Evolutionary conservation across 2,329 filamentous ascomycete species (phyloP).

Genomic region (Thelonectria rubi): DNA sequence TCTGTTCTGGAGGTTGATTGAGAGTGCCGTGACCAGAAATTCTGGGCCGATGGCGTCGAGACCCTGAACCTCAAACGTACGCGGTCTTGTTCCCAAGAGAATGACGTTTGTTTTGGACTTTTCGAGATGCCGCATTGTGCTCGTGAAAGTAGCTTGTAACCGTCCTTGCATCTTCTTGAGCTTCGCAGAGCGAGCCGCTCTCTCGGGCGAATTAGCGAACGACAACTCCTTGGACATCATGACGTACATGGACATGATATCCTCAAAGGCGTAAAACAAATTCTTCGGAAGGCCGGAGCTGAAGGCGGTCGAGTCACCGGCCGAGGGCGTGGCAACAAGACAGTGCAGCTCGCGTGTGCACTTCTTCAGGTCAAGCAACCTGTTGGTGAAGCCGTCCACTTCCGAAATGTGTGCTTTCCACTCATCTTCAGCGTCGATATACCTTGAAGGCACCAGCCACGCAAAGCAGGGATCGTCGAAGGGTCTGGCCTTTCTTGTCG

Average conservation of each 20-base stretch:
- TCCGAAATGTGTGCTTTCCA: not conserved
- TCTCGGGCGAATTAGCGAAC: not conserved
- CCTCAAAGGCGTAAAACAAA: not conserved
- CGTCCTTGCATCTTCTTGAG: not conserved
- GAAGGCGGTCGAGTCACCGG: not conserved
- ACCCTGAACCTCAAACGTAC: not conserved
- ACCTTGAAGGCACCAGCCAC: not conserved
- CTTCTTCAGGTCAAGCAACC: not conserved
- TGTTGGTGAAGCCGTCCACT: not conserved
- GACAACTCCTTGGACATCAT: slow-evolving; percentile 1
- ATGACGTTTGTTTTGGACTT: not conserved
- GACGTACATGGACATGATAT: not conserved
- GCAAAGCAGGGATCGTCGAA: not conserved
- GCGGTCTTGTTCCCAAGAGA: not conserved
- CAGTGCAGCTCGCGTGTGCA: not conserved
- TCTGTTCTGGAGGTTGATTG: not conserved
- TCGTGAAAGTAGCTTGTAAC: not conserved
- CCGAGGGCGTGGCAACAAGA: not conserved
- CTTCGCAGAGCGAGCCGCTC: not conserved
- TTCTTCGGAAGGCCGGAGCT: not conserved
- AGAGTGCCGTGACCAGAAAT: not conserved
- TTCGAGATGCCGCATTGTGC: not conserved
- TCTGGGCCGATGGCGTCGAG: not conserved
- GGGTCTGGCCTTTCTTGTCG: not conserved
- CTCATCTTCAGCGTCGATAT: not conserved